Conservation (phyloP, 495 filamentous ascomycete genomes). For the Podospora bellae-mahoneyi region DNA sequence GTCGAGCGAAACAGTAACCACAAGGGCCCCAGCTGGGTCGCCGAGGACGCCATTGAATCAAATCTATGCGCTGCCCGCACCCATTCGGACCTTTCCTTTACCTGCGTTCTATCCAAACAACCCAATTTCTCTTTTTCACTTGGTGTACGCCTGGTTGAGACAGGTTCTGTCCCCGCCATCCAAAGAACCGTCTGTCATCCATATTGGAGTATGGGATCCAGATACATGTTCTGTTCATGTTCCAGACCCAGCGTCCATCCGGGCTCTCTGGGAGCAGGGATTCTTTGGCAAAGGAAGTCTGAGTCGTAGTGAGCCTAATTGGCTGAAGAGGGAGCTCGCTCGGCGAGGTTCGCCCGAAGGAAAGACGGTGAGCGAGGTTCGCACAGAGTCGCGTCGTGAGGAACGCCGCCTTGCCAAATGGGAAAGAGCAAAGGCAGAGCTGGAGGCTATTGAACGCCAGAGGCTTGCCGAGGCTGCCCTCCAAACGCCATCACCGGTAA, state of each 20-base stretch:
- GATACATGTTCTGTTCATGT: slow-evolving; percentile 83
- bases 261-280: slow-evolving; percentile 87
- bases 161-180: slow-evolving; percentile 64
- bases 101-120: slow-evolving; percentile 89
- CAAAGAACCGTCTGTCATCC: slow-evolving; percentile 61
- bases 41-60: slow-evolving; percentile 50
- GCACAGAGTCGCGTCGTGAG: slow-evolving; percentile 69
- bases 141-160: slow-evolving; percentile 70
- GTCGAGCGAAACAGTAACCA: slow-evolving; percentile 17
- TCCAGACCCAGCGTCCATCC: slow-evolving; percentile 67
- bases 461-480: slow-evolving; percentile 56
- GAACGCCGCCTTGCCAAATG: slow-evolving; percentile 83
- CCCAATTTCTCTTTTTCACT: slow-evolving; percentile 77
- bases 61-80: slow-evolving; percentile 77
- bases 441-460: slow-evolving; percentile 72
- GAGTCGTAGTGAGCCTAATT: slow-evolving; percentile 90
- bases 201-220: slow-evolving; percentile 71
- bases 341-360: slow-evolving; percentile 58
- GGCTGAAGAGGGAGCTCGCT: slow-evolving; percentile 78
- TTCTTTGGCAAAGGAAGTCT: slow-evolving; percentile 94
- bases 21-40: slow-evolving; percentile 18
- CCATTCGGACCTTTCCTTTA: slow-evolving; percentile 74
- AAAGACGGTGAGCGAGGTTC: slow-evolving; percentile 63
- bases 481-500: neutral
- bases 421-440: slow-evolving; percentile 80